Conservation (phyloP, 805 yeast species). For the Starmerella bacillaris region DNA sequence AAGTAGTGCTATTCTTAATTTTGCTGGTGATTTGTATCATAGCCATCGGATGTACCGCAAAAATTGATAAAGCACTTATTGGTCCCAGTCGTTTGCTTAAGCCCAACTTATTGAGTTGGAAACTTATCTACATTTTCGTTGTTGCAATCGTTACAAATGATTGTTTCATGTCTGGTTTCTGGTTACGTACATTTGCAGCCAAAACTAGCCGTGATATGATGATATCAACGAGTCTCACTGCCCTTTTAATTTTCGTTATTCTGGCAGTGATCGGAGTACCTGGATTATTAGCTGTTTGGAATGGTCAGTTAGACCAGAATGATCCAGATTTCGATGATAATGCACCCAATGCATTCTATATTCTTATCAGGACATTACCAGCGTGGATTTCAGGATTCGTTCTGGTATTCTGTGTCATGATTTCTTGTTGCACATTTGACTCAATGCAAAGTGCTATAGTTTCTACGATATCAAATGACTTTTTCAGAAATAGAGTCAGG, state of each 20-base stretch:
- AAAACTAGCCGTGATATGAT: slow-evolving; percentile 52
- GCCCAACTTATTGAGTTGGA: slow-evolving; percentile 66
- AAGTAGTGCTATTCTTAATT: slow-evolving; percentile 54
- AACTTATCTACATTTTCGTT: slow-evolving; percentile 60
- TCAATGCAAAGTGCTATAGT: slow-evolving; percentile 74
- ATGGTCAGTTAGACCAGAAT: slow-evolving; percentile 35
- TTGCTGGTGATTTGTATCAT: slow-evolving; percentile 52
- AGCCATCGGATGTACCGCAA: slow-evolving; percentile 42
- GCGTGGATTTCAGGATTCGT: slow-evolving; percentile 77
- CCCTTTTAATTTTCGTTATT: slow-evolving; percentile 42
- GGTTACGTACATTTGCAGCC: slow-evolving; percentile 86
- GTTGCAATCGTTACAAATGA: slow-evolving; percentile 81
- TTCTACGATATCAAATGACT: slow-evolving; percentile 72
- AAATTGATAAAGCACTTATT: slow-evolving; percentile 37
- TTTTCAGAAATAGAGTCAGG: slow-evolving; percentile 64
- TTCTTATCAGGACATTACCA: slow-evolving; percentile 53
- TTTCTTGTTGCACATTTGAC: slow-evolving; percentile 78
- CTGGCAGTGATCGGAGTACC: slow-evolving; percentile 59
- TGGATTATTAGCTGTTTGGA: slow-evolving; percentile 82
- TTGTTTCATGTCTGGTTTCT: slow-evolving; percentile 74
- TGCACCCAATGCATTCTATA: slow-evolving; percentile 44
- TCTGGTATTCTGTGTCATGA: slow-evolving; percentile 47
- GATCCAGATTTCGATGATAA: slow-evolving; percentile 34
- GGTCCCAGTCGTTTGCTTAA: slow-evolving; percentile 47
- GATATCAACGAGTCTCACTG: slow-evolving; percentile 59